These are phyloP conservation scores for Citrus cavaleriei DNA, from an alignment of 345 rosid genomes.

Conservation along the genomic window DNA sequence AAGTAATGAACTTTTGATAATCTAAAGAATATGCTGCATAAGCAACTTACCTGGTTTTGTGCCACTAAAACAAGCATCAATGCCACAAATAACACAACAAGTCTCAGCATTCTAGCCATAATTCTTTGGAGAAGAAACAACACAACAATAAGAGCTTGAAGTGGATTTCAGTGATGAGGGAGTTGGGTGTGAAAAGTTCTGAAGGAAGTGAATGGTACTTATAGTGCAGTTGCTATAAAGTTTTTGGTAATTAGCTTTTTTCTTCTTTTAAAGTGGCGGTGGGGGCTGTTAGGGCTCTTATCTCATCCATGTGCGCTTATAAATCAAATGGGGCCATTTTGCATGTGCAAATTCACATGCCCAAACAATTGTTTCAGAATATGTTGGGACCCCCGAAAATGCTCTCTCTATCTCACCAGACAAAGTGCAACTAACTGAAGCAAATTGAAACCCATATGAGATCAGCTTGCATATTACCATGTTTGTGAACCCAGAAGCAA, in stretches of 20 bases:
- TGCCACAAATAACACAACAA: slow-evolving; percentile 3
- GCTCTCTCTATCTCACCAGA: background rate
- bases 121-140: background rate
- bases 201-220: background rate
- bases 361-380: background rate
- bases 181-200: background rate
- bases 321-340: background rate
- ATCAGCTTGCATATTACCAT: background rate
- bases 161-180: background rate
- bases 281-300: background rate
- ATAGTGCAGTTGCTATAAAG: background rate
- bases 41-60: slow-evolving; percentile 17
- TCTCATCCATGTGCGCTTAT: background rate
- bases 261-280: background rate
- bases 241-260: background rate
- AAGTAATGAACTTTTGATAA: background rate
- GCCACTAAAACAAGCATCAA: slow-evolving; percentile 20
- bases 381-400: background rate
- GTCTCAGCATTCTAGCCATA: slow-evolving; percentile 16
- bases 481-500: no score
- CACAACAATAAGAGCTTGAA: background rate
- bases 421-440: background rate
- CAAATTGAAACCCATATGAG: background rate
- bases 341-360: background rate
- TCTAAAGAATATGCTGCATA: no score